Base-by-base conservation (phyloP, 345 rosid species). In the Gossypium ekmanianum region DNA sequence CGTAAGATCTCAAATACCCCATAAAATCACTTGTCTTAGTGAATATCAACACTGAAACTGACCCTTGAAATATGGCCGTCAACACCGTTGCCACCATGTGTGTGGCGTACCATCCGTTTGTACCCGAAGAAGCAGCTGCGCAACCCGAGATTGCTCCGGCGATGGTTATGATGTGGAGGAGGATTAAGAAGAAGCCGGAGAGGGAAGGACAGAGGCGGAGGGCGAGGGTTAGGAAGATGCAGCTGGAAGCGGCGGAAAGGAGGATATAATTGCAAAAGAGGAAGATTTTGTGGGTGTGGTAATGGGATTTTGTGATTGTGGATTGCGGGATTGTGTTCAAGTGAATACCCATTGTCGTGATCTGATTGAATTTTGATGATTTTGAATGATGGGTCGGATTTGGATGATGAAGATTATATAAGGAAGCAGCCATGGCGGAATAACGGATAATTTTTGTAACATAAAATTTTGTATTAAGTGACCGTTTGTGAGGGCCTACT, bases 61-160 rank as follows among this genome's bases (percentile, higher is more conserved):
- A 94, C 0, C 98, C 98, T 70, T 94, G 97, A 81, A 94, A 94
- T 7, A 94, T 94, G 4, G 98, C 98, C 0, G 98, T 87, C 41
- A 91, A 83, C 45, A 92, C 95, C 0, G 98, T 87, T 14, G 89
- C 85, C 34, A 92, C 94, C 98, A 94, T 88, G 86, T 91, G 95
- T 5, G 94, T 88, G 1, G 89, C 90, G 16, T 91, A 92, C 97
- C 98, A 94, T 58, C 85, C 54, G 62, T 81, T 79, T 4, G 84
- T 74, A 27, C 83, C 86, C 0, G 89, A 86, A 0, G 94, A 84
- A 62, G 90, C 92, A 0, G 95, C 98, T 0, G 88, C 81, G 71
- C 98, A 91, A 11, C 98, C 97, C 0, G 91, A 86, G 24, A 91
- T 79, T 0, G 95, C 94, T 0, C 95, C 94, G 0, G 76, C 82